Evolutionary conservation across 306 rosid genomes (phyloP), one percentile per base, ranked within the genome.

Genomic region (Gynostemma pentaphyllum): DNA sequence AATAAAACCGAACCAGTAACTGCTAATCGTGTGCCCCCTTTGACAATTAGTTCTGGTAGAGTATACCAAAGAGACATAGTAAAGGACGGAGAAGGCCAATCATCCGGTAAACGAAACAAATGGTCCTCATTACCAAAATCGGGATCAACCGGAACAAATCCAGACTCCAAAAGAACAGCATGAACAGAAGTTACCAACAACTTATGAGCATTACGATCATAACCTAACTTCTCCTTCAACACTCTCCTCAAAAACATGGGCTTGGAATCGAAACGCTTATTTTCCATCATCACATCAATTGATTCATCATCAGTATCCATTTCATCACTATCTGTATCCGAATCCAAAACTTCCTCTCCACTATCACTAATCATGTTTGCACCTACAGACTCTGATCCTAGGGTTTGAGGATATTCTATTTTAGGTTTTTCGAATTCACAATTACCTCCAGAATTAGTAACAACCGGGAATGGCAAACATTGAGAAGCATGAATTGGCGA

Each of bases 91-190:
- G 80, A 80, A 42, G 84, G 75, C 79, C 77, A 72, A 3, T 68
- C 71, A 5, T 74, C 78, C 1, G 80, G 69, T 45, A 78, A 70
- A 68, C 63, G 66, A 22, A 75, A 67, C 54, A 54, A 48, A 45
- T 52, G 56, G 19, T 64, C 59, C 48, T 45, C 75, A 52, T 14
- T 30, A 62, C 82, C 78, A 2, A 83, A 77, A 51, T 69, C 62
- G 2, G 70, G 50, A 64, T 79, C 83, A 13, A 70, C 72, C 27
- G 66, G 66, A 27, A 86, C 81, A 39, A 92, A 82, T 16, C 96
- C 95, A 18, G 90, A 88, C 70, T 92, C 98, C 29, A 82, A 65
- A 37, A 92, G 53, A 50, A 86, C 82, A 0, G 78, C 86, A 55
- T 92, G 95, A 37, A 92, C 86, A 1, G 80, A 76, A 44, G 67